Evolutionary conservation across 345 rosid genomes (phyloP).

Genomic region (Eucalyptus erythrocorys): DNA sequence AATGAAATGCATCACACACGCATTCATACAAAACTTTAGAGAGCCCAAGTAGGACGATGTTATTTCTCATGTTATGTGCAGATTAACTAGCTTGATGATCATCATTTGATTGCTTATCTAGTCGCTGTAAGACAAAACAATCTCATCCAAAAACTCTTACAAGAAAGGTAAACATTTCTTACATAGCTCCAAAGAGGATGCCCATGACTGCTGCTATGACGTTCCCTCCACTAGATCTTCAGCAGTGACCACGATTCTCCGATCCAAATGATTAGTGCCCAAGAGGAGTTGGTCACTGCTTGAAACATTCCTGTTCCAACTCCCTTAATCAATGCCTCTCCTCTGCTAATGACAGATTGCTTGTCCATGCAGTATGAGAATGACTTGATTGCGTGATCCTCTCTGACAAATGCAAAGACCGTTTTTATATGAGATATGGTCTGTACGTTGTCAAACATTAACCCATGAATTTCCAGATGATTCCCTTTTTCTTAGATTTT

Average conservation of each 20-base stretch:
- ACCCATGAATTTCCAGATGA: neutral
- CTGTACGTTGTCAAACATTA: slow-evolving; percentile 3
- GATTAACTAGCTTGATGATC: neutral
- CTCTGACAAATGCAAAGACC: slow-evolving; percentile 53
- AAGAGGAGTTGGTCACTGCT: slow-evolving; percentile 38
- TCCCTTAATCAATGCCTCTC: slow-evolving; percentile 59
- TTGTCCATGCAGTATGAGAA: slow-evolving; percentile 36
- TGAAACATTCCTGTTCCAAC: slow-evolving; percentile 56
- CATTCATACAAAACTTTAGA: neutral
- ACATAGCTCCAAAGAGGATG: slow-evolving; percentile 63
- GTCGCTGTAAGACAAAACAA: neutral
- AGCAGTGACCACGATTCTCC: slow-evolving; percentile 28
- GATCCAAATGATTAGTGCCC: slow-evolving; percentile 51
- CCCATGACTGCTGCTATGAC: slow-evolving; percentile 47
- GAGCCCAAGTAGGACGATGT: neutral
- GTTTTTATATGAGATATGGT: slow-evolving; percentile 45
- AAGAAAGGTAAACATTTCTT: neutral
- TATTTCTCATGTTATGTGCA: neutral
- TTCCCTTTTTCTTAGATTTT: neutral
- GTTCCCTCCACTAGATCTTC: slow-evolving; percentile 36
- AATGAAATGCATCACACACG: neutral
- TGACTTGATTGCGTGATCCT: slow-evolving; percentile 21
- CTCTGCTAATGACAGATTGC: slow-evolving; percentile 25
- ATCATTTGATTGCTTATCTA: neutral
- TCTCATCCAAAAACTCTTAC: neutral